phyloP scores from a whole-genome alignment of 768 basidiomycete genomes.

The Tubosaeta sp. region DNA sequence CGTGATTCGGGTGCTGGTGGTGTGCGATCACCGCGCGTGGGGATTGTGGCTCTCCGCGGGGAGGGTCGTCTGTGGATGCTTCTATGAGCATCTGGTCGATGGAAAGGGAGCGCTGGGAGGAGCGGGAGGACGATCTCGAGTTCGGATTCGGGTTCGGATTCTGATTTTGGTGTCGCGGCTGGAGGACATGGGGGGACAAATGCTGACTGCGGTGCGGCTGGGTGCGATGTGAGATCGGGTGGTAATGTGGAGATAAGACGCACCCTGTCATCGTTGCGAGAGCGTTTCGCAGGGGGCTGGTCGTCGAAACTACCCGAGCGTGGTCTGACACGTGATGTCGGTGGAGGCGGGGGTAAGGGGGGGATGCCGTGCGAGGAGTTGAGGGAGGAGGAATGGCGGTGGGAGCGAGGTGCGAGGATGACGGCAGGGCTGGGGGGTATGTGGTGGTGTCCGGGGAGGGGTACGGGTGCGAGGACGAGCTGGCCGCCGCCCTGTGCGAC shows the following conservation, averaged over 20 bases:
- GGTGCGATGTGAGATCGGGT: constrained; percentile 7
- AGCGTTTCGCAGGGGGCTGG: constrained; percentile 50
- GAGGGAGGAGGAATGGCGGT: constrained; percentile 21
- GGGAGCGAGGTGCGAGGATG: constrained; percentile 25
- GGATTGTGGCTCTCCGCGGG: constrained; percentile 30
- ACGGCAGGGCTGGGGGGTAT: constrained; percentile 21
- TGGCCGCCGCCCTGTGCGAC: constrained; percentile 43
- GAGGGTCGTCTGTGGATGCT: constrained; percentile 38
- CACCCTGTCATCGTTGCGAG: constrained; percentile 34
- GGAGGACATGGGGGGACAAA: constrained; percentile 17
- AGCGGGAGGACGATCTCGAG: constrained; percentile 34
- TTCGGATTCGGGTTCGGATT: constrained; percentile 9
- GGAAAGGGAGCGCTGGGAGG: constrained; percentile 32
- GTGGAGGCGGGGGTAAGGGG: constrained; percentile 38
- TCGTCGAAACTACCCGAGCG: constrained; percentile 43
- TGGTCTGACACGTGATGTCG: constrained; percentile 35
- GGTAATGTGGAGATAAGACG: neutral
- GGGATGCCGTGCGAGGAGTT: constrained; percentile 30
- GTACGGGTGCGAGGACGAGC: constrained; percentile 37
- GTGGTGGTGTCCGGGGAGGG: constrained; percentile 21
- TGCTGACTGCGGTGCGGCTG: constrained; percentile 16
- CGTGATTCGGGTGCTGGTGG: constrained; percentile 30
- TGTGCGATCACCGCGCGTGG: constrained; percentile 26
- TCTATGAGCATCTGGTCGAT: constrained; percentile 49
- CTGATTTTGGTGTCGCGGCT: constrained; percentile 14